Base-by-base conservation (phyloP, 2,329 filamentous ascomycete genomes). In the Fusarium pseudonygamai region DNA sequence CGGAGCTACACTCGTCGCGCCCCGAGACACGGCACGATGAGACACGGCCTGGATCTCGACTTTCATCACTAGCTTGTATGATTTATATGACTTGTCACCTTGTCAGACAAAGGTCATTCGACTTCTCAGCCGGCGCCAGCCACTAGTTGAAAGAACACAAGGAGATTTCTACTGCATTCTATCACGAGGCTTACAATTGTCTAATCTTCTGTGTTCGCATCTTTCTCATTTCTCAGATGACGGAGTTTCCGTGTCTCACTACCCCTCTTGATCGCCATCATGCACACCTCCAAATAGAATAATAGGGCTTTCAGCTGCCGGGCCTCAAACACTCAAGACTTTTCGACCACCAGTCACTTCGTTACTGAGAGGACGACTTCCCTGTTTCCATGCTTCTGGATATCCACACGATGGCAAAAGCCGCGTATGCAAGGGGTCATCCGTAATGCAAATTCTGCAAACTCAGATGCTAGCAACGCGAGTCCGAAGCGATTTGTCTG, bases 161-260 rank as follows among this genome's bases (percentile, higher is more conserved):
- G 7, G 5, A 26, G n/a, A 26, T 45, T 13, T 8, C 12, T 26
- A 3, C 5, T 22, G 3, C 0, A 30, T 30, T n/a, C 3, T 4
- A 6, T n/a, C 20, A 5, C 10, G 6, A 10, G 7, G 1, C 1
- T 9, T 30, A 6, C 7, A 20, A 3, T 1, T 9, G 2, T 22
- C 18, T 15, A 6, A 30, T 2, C 2, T 16, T 3, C 9, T 16
- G 46, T 49, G 5, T 13, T 49, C 10, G 16, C 1, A 16, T n/a
- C 7, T 18, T 13, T 7, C 28, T 30, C 5, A 32, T 18, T 11
- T 9, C 20, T 30, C 14, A 32, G 7, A 8, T n/a, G 4, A 9
- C 28, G 5, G 4, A 13, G 15, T 18, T 1, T 7, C 11, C 3
- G 11, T 32, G 46, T 32, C 46, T 49, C 3, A 49, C 15, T 49